Percentiles rank a stretch among this genome's conserved stretches.
Evolutionary conservation across 2,329 filamentous ascomycete genomes (phyloP).

Genomic region (Scorias spongiosa): DNA sequence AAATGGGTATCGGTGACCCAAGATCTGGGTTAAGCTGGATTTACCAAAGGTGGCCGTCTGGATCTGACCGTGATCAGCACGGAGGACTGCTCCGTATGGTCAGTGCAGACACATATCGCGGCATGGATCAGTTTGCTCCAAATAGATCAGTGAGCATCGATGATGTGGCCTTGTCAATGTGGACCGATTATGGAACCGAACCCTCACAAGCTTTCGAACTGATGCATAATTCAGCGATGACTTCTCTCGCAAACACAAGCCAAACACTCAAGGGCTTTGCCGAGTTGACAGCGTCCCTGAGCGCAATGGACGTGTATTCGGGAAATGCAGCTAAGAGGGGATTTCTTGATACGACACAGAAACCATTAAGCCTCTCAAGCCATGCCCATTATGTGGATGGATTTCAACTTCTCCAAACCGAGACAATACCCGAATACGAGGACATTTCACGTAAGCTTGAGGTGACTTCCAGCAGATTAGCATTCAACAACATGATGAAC

Average conservation of each 20-base stretch:
- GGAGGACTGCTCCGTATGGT: constrained; percentile 60
- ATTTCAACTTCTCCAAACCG: constrained; percentile 38
- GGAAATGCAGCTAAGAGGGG: constrained; percentile 29
- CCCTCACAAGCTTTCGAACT: constrained; percentile 22
- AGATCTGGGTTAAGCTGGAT: constrained; percentile 86
- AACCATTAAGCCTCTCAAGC: constrained; percentile 39
- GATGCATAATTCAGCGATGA: constrained; percentile 25
- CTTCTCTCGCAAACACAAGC: not conserved
- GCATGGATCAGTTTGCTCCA: constrained; percentile 59
- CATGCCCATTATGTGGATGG: constrained; percentile 40
- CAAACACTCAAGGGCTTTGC: constrained; percentile 37
- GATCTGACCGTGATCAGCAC: constrained; percentile 50
- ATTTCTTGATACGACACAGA: constrained; percentile 47
- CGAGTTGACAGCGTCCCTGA: constrained; percentile 43
- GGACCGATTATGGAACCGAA: constrained; percentile 49
- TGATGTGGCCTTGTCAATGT: constrained; percentile 48
- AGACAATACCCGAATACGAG: constrained; percentile 30
- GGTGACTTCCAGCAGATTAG: constrained; percentile 5
- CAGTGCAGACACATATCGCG: constrained; percentile 63
- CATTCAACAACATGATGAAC: constrained; percentile 18
- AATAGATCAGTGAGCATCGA: constrained; percentile 37
- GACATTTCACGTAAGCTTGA: constrained; percentile 7
- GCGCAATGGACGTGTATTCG: constrained; percentile 49
- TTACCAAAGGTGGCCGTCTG: constrained; percentile 58
- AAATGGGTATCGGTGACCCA: constrained; percentile 82